Evolutionary conservation across 2,329 filamentous ascomycete species (phyloP).

Genomic region (Zarea fungicola): DNA sequence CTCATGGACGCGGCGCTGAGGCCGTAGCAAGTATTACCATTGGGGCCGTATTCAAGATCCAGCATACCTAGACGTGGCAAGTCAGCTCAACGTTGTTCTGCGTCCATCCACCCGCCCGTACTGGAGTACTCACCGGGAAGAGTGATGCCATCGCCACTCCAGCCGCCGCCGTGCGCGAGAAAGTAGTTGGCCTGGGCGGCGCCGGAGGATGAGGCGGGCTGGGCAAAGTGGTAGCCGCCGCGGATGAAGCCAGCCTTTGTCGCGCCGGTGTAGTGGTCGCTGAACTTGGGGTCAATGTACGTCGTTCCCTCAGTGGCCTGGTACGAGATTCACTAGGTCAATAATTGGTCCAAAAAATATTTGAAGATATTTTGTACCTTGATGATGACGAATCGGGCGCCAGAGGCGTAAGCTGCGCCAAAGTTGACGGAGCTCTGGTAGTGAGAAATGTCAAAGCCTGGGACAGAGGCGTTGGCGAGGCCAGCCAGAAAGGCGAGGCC

Average conservation of each 20-base stretch:
- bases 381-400: conserved; percentile 40
- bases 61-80: conserved; percentile 34
- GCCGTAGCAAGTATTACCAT: conserved; percentile 38
- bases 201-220: conserved; percentile 37
- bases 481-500: background rate
- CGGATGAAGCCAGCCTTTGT: conserved; percentile 47
- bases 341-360: background rate
- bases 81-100: background rate
- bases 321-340: background rate
- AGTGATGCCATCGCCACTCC: conserved; percentile 47
- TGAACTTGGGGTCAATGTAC: conserved; percentile 41
- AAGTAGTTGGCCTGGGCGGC: conserved; percentile 47
- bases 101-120: too few relatives aligned
- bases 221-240: conserved; percentile 52
- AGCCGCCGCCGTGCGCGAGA: conserved; percentile 47
- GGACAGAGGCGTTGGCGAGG: conserved; percentile 23
- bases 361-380: conserved; percentile 28
- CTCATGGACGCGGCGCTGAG: conserved; percentile 40
- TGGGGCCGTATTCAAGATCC: conserved; percentile 42
- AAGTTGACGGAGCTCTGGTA: conserved; percentile 36
- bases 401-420: conserved; percentile 29
- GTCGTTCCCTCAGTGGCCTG: conserved; percentile 49
- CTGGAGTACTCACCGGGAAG: conserved; percentile 36
- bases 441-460: conserved; percentile 38
- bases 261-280: conserved; percentile 42